A percentile compares a stretch with the other conserved stretches of the same genome.
phyloP scores from a whole-genome alignment of 768 basidiomycete species.

The Lactarius sanguifluus region DNA sequence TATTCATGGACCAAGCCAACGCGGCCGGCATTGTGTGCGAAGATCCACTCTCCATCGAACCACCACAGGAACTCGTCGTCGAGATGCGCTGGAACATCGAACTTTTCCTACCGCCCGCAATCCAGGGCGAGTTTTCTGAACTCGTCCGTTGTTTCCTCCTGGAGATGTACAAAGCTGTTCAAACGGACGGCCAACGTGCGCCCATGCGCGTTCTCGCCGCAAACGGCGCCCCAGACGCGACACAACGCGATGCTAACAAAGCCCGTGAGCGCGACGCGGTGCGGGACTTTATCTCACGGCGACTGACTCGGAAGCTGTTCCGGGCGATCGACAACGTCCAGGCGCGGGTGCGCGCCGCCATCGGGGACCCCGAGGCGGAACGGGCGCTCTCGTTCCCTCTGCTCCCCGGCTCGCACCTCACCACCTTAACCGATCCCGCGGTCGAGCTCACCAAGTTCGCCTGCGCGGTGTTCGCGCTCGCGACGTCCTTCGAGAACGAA shows the following conservation, averaged over 20 bases:
- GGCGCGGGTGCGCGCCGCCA: slow-evolving; percentile 58
- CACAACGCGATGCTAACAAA: slow-evolving; percentile 67
- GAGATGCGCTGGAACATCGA: slow-evolving; percentile 94
- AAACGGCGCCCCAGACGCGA: slow-evolving; percentile 59
- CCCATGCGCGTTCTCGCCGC: slow-evolving; percentile 76
- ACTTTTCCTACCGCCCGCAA: slow-evolving; percentile 78
- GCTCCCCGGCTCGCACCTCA: slow-evolving; percentile 83
- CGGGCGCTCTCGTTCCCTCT: slow-evolving; percentile 76
- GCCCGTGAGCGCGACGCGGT: slow-evolving; percentile 65
- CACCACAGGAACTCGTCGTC: slow-evolving; percentile 65
- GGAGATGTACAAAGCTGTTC: slow-evolving; percentile 75
- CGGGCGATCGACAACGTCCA: slow-evolving; percentile 62
- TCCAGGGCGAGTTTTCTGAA: slow-evolving; percentile 73
- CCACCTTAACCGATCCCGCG: slow-evolving; percentile 70
- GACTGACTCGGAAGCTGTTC: slow-evolving; percentile 79
- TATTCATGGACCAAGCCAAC: slow-evolving; percentile 97
- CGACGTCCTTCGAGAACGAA: slow-evolving; percentile 81
- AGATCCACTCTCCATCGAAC: slow-evolving; percentile 66
- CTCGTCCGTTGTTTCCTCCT: slow-evolving; percentile 81
- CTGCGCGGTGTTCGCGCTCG: slow-evolving; percentile 78
- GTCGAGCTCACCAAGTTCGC: slow-evolving; percentile 89
- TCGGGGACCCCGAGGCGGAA: slow-evolving; percentile 52
- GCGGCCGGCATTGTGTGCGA: slow-evolving; percentile 87
- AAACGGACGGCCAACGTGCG: slow-evolving; percentile 58
- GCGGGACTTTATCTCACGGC: slow-evolving; percentile 73